Conservation (phyloP, 495 filamentous ascomycete genomes). For the Daldinia concentrica region DNA sequence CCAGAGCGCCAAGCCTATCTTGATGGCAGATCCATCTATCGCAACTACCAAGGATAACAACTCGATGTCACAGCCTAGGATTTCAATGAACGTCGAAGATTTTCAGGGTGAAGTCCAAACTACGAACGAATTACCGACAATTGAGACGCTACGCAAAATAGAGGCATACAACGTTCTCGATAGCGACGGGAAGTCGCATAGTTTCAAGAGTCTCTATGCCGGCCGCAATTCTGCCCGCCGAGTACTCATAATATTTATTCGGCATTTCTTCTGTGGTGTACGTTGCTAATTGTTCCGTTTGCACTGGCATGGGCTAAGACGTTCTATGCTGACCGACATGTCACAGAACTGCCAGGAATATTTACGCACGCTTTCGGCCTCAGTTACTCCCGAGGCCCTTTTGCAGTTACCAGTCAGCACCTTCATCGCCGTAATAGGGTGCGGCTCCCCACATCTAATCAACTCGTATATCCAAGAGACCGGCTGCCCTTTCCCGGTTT, state of each 20-base stretch:
- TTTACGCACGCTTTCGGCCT: constrained; percentile 67
- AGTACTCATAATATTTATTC: constrained; percentile 80
- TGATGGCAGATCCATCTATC: constrained; percentile 11
- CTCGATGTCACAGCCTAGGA: background rate
- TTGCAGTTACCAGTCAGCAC: constrained; percentile 65
- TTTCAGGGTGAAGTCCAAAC: constrained; percentile 59
- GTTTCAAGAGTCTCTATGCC: constrained; percentile 75
- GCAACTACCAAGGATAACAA: constrained; percentile 12
- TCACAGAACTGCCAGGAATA: constrained; percentile 77
- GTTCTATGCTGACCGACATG: constrained; percentile 18
- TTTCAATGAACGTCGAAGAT: constrained; percentile 46
- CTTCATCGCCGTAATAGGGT: constrained; percentile 78
- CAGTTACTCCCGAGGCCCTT: constrained; percentile 66
- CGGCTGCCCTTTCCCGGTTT: constrained; percentile 79
- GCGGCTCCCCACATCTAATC: constrained; percentile 79
- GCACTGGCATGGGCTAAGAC: constrained; percentile 11
- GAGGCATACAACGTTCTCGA: constrained; percentile 71
- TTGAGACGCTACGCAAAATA: constrained; percentile 58
- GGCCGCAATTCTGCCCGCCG: constrained; percentile 62
- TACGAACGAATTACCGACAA: constrained; percentile 63
- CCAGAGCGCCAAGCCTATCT: constrained; percentile 14
- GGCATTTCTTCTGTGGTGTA: constrained; percentile 92
- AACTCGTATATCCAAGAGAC: constrained; percentile 70
- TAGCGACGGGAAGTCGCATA: constrained; percentile 64
- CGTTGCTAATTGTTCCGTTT: constrained; percentile 47